Percentiles rank a stretch among this genome's conserved stretches.
phyloP scores from a whole-genome alignment of 2,329 filamentous ascomycete species.

The Microsporum ferrugineum region DNA sequence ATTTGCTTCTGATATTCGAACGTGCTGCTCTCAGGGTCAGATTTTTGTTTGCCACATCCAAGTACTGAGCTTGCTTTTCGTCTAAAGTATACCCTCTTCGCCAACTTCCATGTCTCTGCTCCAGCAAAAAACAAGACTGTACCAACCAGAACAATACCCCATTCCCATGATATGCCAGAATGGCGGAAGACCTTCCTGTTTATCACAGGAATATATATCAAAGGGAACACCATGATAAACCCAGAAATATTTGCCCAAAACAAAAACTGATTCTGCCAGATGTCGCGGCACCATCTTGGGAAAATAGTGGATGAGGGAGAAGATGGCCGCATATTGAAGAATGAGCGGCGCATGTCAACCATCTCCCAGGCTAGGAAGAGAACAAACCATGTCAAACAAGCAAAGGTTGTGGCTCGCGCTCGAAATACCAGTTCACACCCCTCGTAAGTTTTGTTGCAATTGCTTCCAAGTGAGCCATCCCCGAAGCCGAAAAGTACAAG shows the following conservation, averaged over 20 bases:
- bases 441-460: slow-evolving; percentile 50
- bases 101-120: slow-evolving; percentile 56
- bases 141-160: slow-evolving; percentile 55
- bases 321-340: slow-evolving; percentile 60
- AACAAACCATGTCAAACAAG: slow-evolving; percentile 62
- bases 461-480: slow-evolving; percentile 45
- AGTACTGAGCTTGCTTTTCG: neutral
- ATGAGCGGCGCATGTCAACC: slow-evolving; percentile 58
- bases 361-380: slow-evolving; percentile 73
- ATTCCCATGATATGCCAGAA: slow-evolving; percentile 55
- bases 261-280: slow-evolving; percentile 63
- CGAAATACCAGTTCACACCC: slow-evolving; percentile 55
- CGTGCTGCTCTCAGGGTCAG: neutral
- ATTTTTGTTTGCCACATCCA: neutral
- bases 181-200: slow-evolving; percentile 57
- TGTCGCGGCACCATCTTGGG: slow-evolving; percentile 50
- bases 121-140: slow-evolving; percentile 52
- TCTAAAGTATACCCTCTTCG: slow-evolving; percentile 45
- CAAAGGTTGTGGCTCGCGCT: slow-evolving; percentile 61
- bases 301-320: neutral
- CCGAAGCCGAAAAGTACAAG: slow-evolving; percentile 53
- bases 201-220: slow-evolving; percentile 56
- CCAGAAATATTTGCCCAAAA: slow-evolving; percentile 53
- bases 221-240: slow-evolving; percentile 46
- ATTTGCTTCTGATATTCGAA: neutral